These are phyloP conservation scores for Lactuca saligna DNA, from an alignment of 129 eudicot genomes.

Conservation along the genomic window DNA sequence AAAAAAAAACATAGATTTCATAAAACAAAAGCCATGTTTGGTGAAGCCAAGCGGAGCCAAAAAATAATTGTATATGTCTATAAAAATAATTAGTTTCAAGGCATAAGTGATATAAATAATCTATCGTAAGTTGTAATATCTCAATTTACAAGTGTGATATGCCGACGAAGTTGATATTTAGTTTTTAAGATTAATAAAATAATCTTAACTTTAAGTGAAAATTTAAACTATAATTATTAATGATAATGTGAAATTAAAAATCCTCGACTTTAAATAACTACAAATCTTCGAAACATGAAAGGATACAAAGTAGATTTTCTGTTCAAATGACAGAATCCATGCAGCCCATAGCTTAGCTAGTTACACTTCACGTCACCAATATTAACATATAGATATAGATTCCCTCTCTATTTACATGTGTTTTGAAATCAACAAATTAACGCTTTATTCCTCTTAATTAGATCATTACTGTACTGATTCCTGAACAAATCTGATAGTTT, in stretches of 20 bases:
- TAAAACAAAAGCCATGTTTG: neutral
- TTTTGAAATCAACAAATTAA: neutral
- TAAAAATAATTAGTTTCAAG: neutral
- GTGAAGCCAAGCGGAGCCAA: neutral
- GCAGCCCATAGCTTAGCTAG: neutral
- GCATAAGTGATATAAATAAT: neutral
- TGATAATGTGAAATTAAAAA: neutral
- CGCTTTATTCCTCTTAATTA: neutral
- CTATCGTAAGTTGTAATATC: neutral
- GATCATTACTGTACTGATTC: neutral
- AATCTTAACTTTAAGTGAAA: neutral
- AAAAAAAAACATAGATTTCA: neutral
- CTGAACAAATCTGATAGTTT: neutral
- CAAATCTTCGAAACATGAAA: neutral
- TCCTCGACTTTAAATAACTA: too few species aligned
- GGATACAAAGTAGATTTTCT: neutral
- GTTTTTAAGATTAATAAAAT: conserved; percentile 7
- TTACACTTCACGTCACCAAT: neutral
- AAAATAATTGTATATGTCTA: neutral
- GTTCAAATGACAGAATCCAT: neutral
- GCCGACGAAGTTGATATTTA: neutral
- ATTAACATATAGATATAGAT: too few species aligned
- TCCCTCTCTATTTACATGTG: neutral
- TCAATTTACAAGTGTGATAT: neutral
- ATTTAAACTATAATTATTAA: neutral